These are phyloP conservation scores for Andrographis paniculata DNA, from an alignment of 305 asterid species.

Conservation along the genomic window DNA sequence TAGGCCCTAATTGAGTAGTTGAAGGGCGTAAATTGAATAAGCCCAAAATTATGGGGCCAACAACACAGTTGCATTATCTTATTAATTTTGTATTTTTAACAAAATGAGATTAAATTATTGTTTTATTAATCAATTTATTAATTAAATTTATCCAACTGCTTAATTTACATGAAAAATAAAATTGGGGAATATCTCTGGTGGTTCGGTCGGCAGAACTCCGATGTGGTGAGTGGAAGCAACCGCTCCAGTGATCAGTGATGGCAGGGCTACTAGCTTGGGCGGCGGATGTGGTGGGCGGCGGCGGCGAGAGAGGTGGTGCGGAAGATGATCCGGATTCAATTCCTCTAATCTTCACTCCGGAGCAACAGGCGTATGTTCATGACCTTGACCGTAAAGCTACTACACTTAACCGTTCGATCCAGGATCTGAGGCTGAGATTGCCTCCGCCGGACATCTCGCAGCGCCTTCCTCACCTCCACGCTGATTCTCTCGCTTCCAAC, in stretches of 20 bases:
- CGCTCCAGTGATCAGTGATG: slow-evolving; percentile 28
- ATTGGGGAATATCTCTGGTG: too few relatives aligned
- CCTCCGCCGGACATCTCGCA: slow-evolving; percentile 96
- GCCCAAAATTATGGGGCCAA: too few relatives aligned
- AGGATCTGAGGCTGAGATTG: slow-evolving; percentile 81
- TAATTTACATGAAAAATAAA: too few relatives aligned
- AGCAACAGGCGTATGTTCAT: slow-evolving; percentile 57
- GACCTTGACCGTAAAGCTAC: slow-evolving; percentile 58
- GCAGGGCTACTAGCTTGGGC: slow-evolving; percentile 98
- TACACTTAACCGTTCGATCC: slow-evolving; percentile 81
- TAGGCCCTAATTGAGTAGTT: too few relatives aligned
- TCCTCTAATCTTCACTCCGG: slow-evolving; percentile 73
- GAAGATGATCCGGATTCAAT: slow-evolving; percentile 52
- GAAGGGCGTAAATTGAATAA: too few relatives aligned
- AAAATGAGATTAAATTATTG: too few relatives aligned
- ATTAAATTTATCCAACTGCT: too few relatives aligned
- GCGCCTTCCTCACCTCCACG: slow-evolving; percentile 93
- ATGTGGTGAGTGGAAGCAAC: slow-evolving; percentile 6
- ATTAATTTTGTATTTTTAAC: too few relatives aligned
- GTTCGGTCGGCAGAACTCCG: too few relatives aligned
- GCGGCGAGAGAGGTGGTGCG: slow-evolving; percentile 44
- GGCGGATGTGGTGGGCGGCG: slow-evolving; percentile 90
- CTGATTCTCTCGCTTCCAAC: slow-evolving; percentile 89
- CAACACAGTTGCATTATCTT: too few relatives aligned
- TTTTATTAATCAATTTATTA: too few relatives aligned